Base-by-base conservation (phyloP, 371 early-diverging fungal species). In the Vittaforma corneae region DNA sequence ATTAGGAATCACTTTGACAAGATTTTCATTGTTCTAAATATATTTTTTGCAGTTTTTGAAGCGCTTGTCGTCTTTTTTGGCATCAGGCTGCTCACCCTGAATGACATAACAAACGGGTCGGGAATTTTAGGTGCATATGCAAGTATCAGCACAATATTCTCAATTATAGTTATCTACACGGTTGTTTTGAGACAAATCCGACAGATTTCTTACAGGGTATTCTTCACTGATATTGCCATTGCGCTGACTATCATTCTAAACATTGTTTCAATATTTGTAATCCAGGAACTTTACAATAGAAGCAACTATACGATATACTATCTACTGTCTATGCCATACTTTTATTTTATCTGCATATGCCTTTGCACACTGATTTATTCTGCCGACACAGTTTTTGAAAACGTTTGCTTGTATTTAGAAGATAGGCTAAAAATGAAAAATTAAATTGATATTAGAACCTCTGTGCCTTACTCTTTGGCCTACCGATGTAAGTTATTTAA, bases 171-270 rank as follows among this genome's bases (percentile, higher is more conserved):
- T 0, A 71, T 75, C 55, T 53, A 28, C 30, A 48, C 69, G 20
- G 70, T 75, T 18, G 35, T 75, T 16, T 18, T 69, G 9, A 44
- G 64, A 26, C 75, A 75, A 55, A 55, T 69, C n/a, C 55, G 70
- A 32, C 11, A 33, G 4, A 69, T 71, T 24, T 46, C 62, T 16
- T 75, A 46, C 48, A 52, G 47, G 38, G 50, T 52, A 5, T 11
- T 59, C 1, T 75, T 47, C 44, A 47, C 66, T 3, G 62, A 62
- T 32, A 6, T 66, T 35, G 62, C 65, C 16, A 66, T 75, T 22
- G 35, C 56, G 38, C 14, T 68, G 1, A 67, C 65, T 35, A 30
- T 71, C 9, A 6, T 45, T 2, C 50, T 70, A 30, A 33, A 51
- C 50, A 50, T 69, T 24, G 3, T 63, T 16, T 56, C 56, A n/a